Evolutionary conservation across 2,329 filamentous ascomycete genomes (phyloP).

Genomic region (Verticillium klebahnii): DNA sequence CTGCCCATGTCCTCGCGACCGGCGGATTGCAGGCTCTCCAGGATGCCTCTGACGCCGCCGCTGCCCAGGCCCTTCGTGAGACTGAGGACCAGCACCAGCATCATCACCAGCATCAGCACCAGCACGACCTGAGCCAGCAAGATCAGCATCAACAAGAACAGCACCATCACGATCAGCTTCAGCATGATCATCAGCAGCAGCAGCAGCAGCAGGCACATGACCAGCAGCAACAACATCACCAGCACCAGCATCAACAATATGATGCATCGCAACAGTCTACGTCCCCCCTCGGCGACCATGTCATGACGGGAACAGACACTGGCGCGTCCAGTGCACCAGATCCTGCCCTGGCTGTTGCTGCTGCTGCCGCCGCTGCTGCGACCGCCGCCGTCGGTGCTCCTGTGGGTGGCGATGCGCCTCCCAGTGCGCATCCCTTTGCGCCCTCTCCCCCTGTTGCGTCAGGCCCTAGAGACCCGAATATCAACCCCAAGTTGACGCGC

Average conservation of each 20-base stretch:
- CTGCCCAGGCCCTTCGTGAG: background rate
- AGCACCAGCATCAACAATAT: conserved; percentile 23
- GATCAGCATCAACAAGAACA: background rate
- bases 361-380: conserved; percentile 8
- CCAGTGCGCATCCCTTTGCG: conserved; percentile 3
- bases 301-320: background rate
- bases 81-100: conserved; percentile 4
- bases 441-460: background rate
- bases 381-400: background rate
- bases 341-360: conserved; percentile 15
- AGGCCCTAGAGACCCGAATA: conserved; percentile 30
- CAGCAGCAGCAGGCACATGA: background rate
- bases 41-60: background rate
- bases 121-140: background rate
- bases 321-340: background rate
- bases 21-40: conserved; percentile 3
- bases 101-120: background rate
- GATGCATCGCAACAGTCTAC: conserved; percentile 29
- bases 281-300: conserved; percentile 3
- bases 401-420: background rate
- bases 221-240: background rate
- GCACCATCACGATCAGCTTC: background rate
- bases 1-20: background rate
- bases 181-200: background rate
- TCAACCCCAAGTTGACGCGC: conserved; percentile 49